Conservation (phyloP, 192 early-diverging fungal species). For the Pilaira anomala region DNA sequence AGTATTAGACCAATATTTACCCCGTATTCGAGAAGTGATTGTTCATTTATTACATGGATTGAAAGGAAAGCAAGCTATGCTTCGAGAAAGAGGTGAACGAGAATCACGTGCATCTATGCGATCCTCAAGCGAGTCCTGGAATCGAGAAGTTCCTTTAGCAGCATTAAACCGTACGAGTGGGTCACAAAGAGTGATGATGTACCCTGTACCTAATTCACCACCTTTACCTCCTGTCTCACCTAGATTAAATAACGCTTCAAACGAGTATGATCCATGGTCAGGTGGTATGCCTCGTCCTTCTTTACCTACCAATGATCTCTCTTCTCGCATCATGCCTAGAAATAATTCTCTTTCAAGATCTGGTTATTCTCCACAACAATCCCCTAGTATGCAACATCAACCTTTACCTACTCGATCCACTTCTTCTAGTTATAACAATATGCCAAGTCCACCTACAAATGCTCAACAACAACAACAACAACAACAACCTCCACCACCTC, state of each 20-base stretch:
- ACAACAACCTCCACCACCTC: neutral
- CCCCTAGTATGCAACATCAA: neutral
- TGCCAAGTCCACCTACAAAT: no score
- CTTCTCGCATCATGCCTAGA: constrained; percentile 8
- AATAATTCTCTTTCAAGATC: constrained; percentile 9
- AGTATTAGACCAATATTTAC: constrained; percentile 33
- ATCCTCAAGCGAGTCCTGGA: neutral
- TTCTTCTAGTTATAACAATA: neutral
- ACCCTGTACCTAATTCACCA: neutral
- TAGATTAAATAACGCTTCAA: neutral
- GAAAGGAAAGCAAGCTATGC: constrained; percentile 26
- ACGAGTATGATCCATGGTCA: constrained; percentile 24
- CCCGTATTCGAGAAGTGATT: constrained; percentile 39
- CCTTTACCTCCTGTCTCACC: constrained; percentile 1
- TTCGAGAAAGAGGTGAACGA: constrained; percentile 12
- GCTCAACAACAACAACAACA: no score
- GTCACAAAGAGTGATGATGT: constrained; percentile 3
- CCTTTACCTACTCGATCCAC: constrained; percentile 9
- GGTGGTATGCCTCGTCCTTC: constrained; percentile 26
- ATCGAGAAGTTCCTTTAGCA: constrained; percentile 7
- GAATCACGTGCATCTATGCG: neutral
- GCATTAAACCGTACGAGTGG: neutral
- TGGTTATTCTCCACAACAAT: constrained; percentile 1
- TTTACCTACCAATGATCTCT: constrained; percentile 13
- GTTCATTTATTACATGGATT: constrained; percentile 35